Evolutionary conservation across 352 stramenopile species (phyloP), one percentile per base, ranked within the genome.

Genomic region (Phytophthora foliorum): DNA sequence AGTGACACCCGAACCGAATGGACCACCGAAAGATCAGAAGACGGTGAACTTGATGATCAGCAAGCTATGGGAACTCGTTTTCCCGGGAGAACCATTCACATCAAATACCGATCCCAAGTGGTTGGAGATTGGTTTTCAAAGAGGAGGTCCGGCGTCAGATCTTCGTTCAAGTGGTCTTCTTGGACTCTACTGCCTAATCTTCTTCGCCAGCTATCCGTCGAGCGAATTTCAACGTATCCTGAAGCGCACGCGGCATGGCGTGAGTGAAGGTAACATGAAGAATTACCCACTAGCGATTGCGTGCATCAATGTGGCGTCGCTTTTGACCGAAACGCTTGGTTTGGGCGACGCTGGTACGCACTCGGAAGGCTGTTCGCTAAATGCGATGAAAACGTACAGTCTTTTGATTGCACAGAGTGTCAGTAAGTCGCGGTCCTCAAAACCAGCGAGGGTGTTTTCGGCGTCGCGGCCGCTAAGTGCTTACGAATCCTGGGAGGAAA

Each of bases 201-300:
- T 93, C 58, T 96, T 95, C 64, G 82, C 91, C 34, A 88, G 72
- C 21, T 81, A 88, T 39, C 81, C 87, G 27, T 85, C 80, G 13
- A 70, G 68, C 34, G 77, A 93, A 34, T 92, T 92, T 44, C 69
- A 85, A 61, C 78, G 84, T 17, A 95, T 94, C 46, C 74, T 94
- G 24, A 78, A 84, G 21, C 82, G 89, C 38, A 94, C 86, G 6
- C 81, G 87, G 11, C 86, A 93, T 74, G 88, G 87, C 59, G 87
- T 95, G 57, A 95, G 89, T 64, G 80, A 90, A 74, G 89, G 87
- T 38, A 92, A 96, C 75, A 90, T 96, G 83, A 94, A 94, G 60
- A 95, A 93, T 74, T 96, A 96, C 48, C 89, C 89, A 21, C 70
- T 96, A n/a, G 87, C 87, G 22, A 93, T 96, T 51, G 89, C 82